Evolutionary conservation across 2,329 filamentous ascomycete genomes (phyloP).

Genomic region (Pestalotiopsis sp.): DNA sequence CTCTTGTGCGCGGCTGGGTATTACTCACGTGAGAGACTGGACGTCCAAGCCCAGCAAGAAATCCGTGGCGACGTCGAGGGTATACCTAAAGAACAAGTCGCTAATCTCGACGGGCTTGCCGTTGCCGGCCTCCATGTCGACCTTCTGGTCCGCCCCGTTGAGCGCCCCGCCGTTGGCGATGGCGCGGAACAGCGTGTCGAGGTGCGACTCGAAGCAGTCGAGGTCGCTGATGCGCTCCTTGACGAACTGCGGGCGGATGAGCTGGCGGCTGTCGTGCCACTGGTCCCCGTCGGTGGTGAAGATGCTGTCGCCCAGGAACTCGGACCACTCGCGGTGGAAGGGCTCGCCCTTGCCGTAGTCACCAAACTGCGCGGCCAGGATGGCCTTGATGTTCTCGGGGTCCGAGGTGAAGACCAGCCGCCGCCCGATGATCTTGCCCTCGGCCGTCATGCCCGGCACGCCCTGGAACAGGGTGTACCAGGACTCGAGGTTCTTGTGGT

Average conservation of each 20-base stretch:
- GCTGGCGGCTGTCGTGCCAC: constrained; percentile 81
- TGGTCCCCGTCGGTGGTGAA: constrained; percentile 78
- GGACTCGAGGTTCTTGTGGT: constrained; percentile 60
- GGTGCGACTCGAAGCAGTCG: constrained; percentile 78
- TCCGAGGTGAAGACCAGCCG: constrained; percentile 79
- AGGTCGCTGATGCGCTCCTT: constrained; percentile 83
- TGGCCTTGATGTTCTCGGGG: constrained; percentile 87
- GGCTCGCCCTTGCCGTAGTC: constrained; percentile 81
- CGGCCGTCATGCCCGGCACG: constrained; percentile 58
- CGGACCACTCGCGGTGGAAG: constrained; percentile 76
- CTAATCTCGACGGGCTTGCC: constrained; percentile 69
- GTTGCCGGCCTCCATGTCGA: constrained; percentile 66
- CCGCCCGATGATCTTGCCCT: constrained; percentile 55
- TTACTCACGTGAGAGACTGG: constrained; percentile 56
- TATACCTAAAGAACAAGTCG: constrained; percentile 82
- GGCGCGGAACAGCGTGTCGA: constrained; percentile 71
- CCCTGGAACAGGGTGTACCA: constrained; percentile 59
- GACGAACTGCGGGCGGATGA: constrained; percentile 86
- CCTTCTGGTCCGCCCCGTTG: constrained; percentile 62
- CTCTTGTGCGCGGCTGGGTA: background rate
- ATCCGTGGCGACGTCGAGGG: constrained; percentile 83
- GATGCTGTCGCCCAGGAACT: constrained; percentile 77
- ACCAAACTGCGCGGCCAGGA: constrained; percentile 83
- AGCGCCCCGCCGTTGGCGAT: constrained; percentile 63
- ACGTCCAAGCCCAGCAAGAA: constrained; percentile 83